phyloP scores from a whole-genome alignment of 2,329 filamentous ascomycete genomes.

The Colletotrichum higginsianum region DNA sequence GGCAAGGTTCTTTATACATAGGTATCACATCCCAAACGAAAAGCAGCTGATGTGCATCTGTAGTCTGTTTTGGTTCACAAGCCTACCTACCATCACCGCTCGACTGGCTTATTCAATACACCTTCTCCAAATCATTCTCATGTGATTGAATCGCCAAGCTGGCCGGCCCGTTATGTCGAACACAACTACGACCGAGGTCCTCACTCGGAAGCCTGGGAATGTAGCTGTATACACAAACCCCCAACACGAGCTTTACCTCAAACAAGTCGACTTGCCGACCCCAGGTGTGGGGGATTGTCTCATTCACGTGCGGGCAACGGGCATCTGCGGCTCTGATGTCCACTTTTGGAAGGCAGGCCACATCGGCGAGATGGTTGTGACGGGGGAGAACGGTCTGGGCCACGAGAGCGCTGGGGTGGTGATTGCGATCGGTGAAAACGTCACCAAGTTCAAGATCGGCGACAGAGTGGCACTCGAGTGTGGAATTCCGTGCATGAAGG shows the following conservation, averaged over 20 bases:
- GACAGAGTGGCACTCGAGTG: constrained; percentile 43
- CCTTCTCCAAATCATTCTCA: background rate
- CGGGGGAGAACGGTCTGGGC: constrained; percentile 43
- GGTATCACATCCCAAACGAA: background rate
- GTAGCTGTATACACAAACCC: constrained; percentile 81
- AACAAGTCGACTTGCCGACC: constrained; percentile 63
- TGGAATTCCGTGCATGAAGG: constrained; percentile 51
- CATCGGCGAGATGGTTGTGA: constrained; percentile 51
- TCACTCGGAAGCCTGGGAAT: constrained; percentile 57
- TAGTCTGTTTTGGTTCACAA: background rate
- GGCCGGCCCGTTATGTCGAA: background rate
- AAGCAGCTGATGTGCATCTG: background rate
- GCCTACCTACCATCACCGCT: background rate
- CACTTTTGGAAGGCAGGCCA: constrained; percentile 57
- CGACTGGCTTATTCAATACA: background rate
- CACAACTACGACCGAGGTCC: constrained; percentile 16
- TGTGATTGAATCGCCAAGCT: background rate
- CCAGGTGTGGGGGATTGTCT: constrained; percentile 55
- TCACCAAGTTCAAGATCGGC: constrained; percentile 27
- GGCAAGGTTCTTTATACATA: background rate
- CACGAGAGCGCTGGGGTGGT: constrained; percentile 36
- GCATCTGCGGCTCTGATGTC: constrained; percentile 71
- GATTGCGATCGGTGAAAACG: constrained; percentile 16
- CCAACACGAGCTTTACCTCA: constrained; percentile 76
- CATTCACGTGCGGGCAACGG: constrained; percentile 76